Percentiles rank a stretch among this genome's conserved stretches.
Evolutionary conservation across 768 basidiomycete species (phyloP).

Genomic region (Phylloporus arenicola): DNA sequence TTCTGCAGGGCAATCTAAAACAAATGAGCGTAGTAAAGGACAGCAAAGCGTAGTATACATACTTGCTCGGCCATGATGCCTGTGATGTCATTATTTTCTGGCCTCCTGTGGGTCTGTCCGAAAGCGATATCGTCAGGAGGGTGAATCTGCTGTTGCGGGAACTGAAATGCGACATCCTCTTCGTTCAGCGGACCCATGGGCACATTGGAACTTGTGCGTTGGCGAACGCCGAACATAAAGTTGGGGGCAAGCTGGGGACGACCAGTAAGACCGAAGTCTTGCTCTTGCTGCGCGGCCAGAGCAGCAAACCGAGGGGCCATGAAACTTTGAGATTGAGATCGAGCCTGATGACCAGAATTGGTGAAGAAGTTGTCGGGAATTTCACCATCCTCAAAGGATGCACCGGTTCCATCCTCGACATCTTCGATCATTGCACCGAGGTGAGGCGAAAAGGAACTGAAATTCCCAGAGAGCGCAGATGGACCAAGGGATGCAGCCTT

Average conservation of each 20-base stretch:
- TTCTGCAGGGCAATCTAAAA: constrained; percentile 78
- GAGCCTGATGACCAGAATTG: constrained; percentile 55
- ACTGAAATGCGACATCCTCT: constrained; percentile 78
- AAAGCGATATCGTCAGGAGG: constrained; percentile 22
- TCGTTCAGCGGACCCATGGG: constrained; percentile 71
- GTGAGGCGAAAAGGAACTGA: constrained; percentile 71
- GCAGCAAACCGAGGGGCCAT: constrained; percentile 86
- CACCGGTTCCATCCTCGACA: constrained; percentile 53
- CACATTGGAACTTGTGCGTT: constrained; percentile 45
- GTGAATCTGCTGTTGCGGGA: constrained; percentile 59
- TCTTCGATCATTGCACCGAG: constrained; percentile 83
- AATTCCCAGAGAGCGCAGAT: constrained; percentile 51
- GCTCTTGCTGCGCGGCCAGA: constrained; percentile 66
- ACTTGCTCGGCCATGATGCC: constrained; percentile 97
- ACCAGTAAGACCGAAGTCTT: constrained; percentile 65
- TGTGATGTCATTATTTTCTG: constrained; percentile 69
- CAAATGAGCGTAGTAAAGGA: constrained; percentile 6
- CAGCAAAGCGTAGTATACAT: constrained; percentile 9
- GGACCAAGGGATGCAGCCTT: constrained; percentile 74
- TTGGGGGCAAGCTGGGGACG: constrained; percentile 87
- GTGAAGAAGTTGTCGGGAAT: constrained; percentile 54
- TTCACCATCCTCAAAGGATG: constrained; percentile 71
- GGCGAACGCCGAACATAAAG: constrained; percentile 80
- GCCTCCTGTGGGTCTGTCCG: constrained; percentile 48
- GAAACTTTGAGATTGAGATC: constrained; percentile 78